These are phyloP conservation scores for Phytophthora niederhauseri DNA, from an alignment of 352 stramenopile species.

Conservation along the genomic window DNA sequence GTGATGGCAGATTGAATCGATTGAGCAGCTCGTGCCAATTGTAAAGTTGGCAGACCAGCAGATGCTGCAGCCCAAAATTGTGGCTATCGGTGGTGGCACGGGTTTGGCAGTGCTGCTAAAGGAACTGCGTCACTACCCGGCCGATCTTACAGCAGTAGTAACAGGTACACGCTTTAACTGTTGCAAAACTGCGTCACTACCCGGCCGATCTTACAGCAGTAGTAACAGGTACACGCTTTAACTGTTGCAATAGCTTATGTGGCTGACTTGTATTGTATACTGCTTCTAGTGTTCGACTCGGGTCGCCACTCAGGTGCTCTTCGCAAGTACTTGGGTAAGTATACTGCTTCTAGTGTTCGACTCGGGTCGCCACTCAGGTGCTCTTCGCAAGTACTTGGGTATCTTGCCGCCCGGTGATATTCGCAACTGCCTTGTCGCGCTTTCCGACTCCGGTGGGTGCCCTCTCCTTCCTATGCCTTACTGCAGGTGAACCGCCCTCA, in stretches of 20 bases:
- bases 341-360: slow-evolving; percentile 63
- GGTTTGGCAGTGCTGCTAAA: slow-evolving; percentile 85
- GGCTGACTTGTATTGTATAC: neutral
- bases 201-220: slow-evolving; percentile 86
- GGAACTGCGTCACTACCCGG: slow-evolving; percentile 83
- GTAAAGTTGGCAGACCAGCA: slow-evolving; percentile 81
- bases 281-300: slow-evolving; percentile 74
- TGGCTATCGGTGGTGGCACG: slow-evolving; percentile 81
- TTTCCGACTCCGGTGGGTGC: slow-evolving; percentile 76
- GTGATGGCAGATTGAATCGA: slow-evolving; percentile 64
- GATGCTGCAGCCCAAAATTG: slow-evolving; percentile 84
- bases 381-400: slow-evolving; percentile 81
- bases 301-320: slow-evolving; percentile 80
- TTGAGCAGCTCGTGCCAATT: slow-evolving; percentile 77
- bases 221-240: slow-evolving; percentile 57
- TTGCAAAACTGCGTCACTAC: slow-evolving; percentile 84
- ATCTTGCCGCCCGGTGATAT: slow-evolving; percentile 87
- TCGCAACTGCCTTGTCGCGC: slow-evolving; percentile 84
- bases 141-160: slow-evolving; percentile 86
- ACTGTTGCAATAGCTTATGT: neutral
- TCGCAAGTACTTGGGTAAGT: slow-evolving; percentile 80
- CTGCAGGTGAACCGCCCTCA: neutral
- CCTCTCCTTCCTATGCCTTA: neutral
- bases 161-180: slow-evolving; percentile 47
- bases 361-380: slow-evolving; percentile 80